phyloP scores from a whole-genome alignment of 257 asterid genomes.

The Primulina tabacum region DNA sequence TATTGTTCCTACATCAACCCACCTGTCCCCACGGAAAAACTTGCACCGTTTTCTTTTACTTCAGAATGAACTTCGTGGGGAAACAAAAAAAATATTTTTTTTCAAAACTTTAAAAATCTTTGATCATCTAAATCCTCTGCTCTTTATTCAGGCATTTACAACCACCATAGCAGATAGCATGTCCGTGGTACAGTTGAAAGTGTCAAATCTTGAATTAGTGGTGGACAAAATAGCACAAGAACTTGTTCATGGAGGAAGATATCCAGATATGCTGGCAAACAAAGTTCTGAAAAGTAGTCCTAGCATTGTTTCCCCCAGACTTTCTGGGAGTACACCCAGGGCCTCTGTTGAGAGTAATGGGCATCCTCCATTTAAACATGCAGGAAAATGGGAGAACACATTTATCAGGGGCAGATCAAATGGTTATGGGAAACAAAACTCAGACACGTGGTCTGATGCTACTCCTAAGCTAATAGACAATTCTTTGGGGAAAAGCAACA shows the following conservation, averaged over 20 bases:
- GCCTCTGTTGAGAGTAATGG: conserved; percentile 59
- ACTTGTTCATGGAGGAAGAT: conserved; percentile 48
- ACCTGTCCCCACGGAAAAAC: background rate
- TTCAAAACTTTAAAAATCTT: background rate
- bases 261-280: conserved; percentile 45
- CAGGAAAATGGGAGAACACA: conserved; percentile 48
- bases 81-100: background rate
- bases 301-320: conserved; percentile 63
- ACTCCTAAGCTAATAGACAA: conserved; percentile 45
- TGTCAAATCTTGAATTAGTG: conserved; percentile 72
- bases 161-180: conserved; percentile 64
- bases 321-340: conserved; percentile 75
- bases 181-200: conserved; percentile 75
- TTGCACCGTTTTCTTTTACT: background rate
- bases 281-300: conserved; percentile 55
- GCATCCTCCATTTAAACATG: conserved; percentile 43
- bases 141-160: conserved; percentile 59
- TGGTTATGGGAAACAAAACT: conserved; percentile 46
- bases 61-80: background rate
- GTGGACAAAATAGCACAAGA: conserved; percentile 72
- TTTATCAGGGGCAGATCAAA: conserved; percentile 48
- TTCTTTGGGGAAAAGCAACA: conserved; percentile 41
- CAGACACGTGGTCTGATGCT: conserved; percentile 53
- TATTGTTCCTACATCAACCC: background rate
- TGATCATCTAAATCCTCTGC: background rate